Evolutionary conservation across 352 stramenopile species (phyloP).

Genomic region (Phytophthora hibernalis): DNA sequence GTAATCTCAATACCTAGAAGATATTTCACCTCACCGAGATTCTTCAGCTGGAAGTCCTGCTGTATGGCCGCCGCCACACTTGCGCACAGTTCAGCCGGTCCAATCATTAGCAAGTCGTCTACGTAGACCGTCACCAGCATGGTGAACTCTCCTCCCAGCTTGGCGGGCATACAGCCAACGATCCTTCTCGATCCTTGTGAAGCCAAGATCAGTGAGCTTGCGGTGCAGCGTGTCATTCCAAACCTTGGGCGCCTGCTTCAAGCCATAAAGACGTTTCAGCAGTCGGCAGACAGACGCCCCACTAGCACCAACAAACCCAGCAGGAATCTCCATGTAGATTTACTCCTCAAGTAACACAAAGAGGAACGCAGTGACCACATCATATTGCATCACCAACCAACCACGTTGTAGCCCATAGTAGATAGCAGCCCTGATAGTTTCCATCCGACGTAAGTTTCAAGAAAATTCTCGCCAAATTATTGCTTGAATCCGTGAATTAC

Average conservation of each 20-base stretch:
- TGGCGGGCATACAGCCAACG: slow-evolving; percentile 11
- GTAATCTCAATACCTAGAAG: slow-evolving; percentile 24
- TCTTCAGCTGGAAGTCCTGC: slow-evolving; percentile 1
- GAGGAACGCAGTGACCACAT: slow-evolving; percentile 23
- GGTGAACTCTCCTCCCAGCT: slow-evolving; percentile 4
- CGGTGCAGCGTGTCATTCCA: slow-evolving; percentile 23
- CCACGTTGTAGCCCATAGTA: slow-evolving; percentile 14
- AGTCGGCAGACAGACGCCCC: neutral
- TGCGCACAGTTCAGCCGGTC: slow-evolving; percentile 2
- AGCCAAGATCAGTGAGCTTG: slow-evolving; percentile 3
- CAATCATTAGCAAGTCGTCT: slow-evolving; percentile 19
- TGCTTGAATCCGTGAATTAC: slow-evolving; percentile 30
- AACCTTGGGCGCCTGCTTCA: slow-evolving; percentile 11
- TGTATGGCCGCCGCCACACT: slow-evolving; percentile 12
- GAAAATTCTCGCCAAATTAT: slow-evolving; percentile 25
- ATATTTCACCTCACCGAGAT: slow-evolving; percentile 17
- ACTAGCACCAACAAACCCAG: neutral
- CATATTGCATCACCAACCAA: slow-evolving; percentile 16
- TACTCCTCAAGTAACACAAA: slow-evolving; percentile 4
- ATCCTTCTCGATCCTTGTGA: slow-evolving; percentile 17
- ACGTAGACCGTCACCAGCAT: slow-evolving; percentile 17
- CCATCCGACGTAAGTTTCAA: slow-evolving; percentile 28
- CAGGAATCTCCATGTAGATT: slow-evolving; percentile 13
- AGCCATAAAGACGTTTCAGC: slow-evolving; percentile 21
- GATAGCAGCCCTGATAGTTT: slow-evolving; percentile 22